Percentiles rank a stretch among this genome's conserved stretches.
phyloP scores from a whole-genome alignment of 495 filamentous ascomycete genomes.

The Penicillium atrosanguineum region DNA sequence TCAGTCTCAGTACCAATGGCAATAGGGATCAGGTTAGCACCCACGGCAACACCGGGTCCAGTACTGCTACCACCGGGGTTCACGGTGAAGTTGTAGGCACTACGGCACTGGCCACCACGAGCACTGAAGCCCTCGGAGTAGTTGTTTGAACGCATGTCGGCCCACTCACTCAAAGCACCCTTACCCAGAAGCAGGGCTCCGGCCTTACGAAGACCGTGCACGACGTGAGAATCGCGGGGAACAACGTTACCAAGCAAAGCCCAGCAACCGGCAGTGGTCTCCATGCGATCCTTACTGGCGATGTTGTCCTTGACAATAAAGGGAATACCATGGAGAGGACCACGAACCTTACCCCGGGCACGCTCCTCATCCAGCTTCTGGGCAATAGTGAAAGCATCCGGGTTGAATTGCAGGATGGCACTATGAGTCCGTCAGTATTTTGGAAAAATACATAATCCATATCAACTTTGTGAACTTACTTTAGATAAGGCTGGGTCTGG shows the following conservation, averaged over 20 bases:
- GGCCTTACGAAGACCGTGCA: slow-evolving; percentile 56
- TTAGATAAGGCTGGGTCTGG: slow-evolving; percentile 58
- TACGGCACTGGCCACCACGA: slow-evolving; percentile 63
- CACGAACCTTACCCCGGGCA: slow-evolving; percentile 48
- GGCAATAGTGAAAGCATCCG: slow-evolving; percentile 59
- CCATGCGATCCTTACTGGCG: slow-evolving; percentile 65
- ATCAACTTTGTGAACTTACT: slow-evolving; percentile 38
- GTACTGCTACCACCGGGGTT: slow-evolving; percentile 67
- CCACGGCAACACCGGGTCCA: slow-evolving; percentile 61
- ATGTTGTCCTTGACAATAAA: slow-evolving; percentile 78
- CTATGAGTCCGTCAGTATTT: slow-evolving; percentile 18
- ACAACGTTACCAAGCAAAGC: slow-evolving; percentile 62
- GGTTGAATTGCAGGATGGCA: slow-evolving; percentile 60
- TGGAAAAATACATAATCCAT: not conserved
- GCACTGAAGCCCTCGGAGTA: slow-evolving; percentile 69
- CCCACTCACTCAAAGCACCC: slow-evolving; percentile 71
- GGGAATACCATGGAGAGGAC: slow-evolving; percentile 69
- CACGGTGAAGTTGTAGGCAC: slow-evolving; percentile 65
- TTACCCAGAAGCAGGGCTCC: slow-evolving; percentile 70
- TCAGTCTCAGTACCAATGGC: slow-evolving; percentile 74
- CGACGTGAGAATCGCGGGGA: slow-evolving; percentile 63
- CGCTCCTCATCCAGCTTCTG: slow-evolving; percentile 58
- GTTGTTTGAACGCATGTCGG: slow-evolving; percentile 67
- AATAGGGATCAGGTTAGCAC: slow-evolving; percentile 59
- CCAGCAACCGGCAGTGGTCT: slow-evolving; percentile 59